A percentile compares a stretch with the other conserved stretches of the same genome.
Evolutionary conservation across 1,284 basidiomycete genomes (phyloP).

Genomic region (Trametes polyzona): DNA sequence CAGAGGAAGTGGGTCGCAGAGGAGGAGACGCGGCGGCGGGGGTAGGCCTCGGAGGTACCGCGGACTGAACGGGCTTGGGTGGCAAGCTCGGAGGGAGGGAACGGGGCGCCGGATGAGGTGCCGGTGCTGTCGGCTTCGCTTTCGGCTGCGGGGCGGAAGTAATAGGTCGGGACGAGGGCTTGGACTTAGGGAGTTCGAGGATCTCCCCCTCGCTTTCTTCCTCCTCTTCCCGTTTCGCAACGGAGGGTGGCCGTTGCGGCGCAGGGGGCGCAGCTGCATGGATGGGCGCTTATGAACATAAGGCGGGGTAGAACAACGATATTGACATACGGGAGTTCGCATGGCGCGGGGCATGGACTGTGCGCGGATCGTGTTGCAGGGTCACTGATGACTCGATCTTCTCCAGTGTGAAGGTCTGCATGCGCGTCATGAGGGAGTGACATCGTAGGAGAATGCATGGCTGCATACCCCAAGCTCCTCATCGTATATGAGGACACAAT

Average conservation of each 20-base stretch:
- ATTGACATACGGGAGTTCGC: slow-evolving; percentile 48
- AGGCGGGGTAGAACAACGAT: background rate
- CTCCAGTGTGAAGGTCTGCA: slow-evolving; percentile 71
- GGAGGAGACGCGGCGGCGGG: slow-evolving; percentile 3
- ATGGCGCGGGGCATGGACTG: slow-evolving; percentile 39
- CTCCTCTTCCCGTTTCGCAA: slow-evolving; percentile 39
- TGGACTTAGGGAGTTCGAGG: slow-evolving; percentile 23
- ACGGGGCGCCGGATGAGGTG: slow-evolving; percentile 4
- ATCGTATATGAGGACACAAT: slow-evolving; percentile 79
- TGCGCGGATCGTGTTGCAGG: slow-evolving; percentile 56
- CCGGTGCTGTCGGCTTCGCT: slow-evolving; percentile 10
- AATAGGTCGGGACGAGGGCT: slow-evolving; percentile 7
- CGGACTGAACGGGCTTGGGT: slow-evolving; percentile 6
- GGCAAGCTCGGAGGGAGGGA: slow-evolving; percentile 2
- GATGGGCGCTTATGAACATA: background rate
- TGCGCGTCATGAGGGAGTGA: background rate
- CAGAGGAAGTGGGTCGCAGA: no score
- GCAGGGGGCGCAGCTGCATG: slow-evolving; percentile 20
- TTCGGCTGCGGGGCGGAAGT: slow-evolving; percentile 6
- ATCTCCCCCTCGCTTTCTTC: slow-evolving; percentile 40
- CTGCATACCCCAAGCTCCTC: slow-evolving; percentile 64
- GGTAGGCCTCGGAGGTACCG: background rate
- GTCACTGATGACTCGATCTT: slow-evolving; percentile 69
- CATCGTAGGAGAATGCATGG: background rate
- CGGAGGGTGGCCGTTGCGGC: slow-evolving; percentile 24